Conservation (phyloP, 352 stramenopile genomes). For the Paralagenidium karlingii region DNA sequence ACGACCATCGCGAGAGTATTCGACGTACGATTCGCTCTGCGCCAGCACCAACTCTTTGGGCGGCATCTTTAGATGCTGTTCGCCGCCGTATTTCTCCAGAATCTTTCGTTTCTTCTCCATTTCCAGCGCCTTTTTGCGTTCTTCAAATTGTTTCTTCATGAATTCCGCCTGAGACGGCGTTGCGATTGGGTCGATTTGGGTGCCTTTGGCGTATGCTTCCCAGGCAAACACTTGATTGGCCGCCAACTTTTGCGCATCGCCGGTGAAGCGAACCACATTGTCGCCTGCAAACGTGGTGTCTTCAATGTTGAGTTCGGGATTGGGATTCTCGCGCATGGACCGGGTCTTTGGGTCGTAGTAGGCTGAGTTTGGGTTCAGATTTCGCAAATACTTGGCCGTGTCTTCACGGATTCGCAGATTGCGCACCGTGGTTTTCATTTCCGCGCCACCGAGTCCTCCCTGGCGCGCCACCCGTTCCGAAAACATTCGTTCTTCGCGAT, state of each 20-base stretch:
- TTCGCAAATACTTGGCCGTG: conserved; percentile 98
- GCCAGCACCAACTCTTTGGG: conserved; percentile 71
- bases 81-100: conserved; percentile 94
- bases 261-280: conserved; percentile 90
- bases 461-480: conserved; percentile 90
- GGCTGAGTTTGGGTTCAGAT: conserved; percentile 96
- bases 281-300: conserved; percentile 92
- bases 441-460: conserved; percentile 92
- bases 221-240: conserved; percentile 94
- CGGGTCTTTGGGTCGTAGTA: conserved; percentile 99
- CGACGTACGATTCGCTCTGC: conserved; percentile 84
- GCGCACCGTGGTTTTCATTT: conserved; percentile 96
- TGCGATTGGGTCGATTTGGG: conserved; percentile 90
- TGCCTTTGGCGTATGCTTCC: conserved; percentile 87
- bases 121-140: conserved; percentile 54
- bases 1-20: conserved; percentile 89
- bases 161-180: conserved; percentile 95
- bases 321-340: conserved; percentile 97
- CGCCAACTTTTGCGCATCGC: conserved; percentile 88
- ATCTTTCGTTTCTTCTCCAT: conserved; percentile 61
- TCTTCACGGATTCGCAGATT: conserved; percentile 99
- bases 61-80: conserved; percentile 84
- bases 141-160: conserved; percentile 89
- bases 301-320: conserved; percentile 88
- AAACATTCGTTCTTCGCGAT: conserved; percentile 90